phyloP scores from a whole-genome alignment of 768 basidiomycete genomes.

The Termitomyces sp. region DNA sequence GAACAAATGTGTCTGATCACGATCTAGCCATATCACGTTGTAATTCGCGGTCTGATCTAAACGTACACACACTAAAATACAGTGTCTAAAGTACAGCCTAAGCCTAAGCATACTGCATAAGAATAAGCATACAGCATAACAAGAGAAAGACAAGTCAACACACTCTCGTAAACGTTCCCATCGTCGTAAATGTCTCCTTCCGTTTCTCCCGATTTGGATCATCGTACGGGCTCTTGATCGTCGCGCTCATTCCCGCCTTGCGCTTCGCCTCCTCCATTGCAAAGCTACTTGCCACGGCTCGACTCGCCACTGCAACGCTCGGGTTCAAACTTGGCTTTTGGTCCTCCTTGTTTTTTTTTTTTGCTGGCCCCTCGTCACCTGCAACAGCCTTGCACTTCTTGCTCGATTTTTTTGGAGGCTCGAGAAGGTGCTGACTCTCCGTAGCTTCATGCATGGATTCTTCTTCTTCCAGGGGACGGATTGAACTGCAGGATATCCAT shows the following conservation, averaged over 20 bases:
- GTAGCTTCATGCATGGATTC: constrained; percentile 49
- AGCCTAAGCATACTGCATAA: constrained; percentile 9
- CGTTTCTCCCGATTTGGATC: constrained; percentile 43
- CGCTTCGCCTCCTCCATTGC: constrained; percentile 80
- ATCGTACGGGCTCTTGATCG: constrained; percentile 77
- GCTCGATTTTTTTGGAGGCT: constrained; percentile 41
- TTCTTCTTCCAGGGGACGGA: constrained; percentile 62
- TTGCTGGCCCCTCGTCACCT: constrained; percentile 31
- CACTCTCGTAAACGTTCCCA: constrained; percentile 88
- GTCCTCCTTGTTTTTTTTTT: constrained; percentile 40
- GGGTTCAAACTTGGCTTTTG: constrained; percentile 43
- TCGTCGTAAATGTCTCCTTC: constrained; percentile 90
- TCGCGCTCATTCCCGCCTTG: constrained; percentile 79
- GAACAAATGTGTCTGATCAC: constrained; percentile 54
- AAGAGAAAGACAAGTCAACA: constrained; percentile 22
- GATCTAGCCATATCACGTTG: constrained; percentile 38
- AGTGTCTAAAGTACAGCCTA: constrained; percentile 1
- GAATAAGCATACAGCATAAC: neutral
- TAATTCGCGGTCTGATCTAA: neutral
- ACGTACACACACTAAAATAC: constrained; percentile 2
- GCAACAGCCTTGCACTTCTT: constrained; percentile 48
- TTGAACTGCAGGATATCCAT: constrained; percentile 63
- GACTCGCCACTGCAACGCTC: constrained; percentile 48
- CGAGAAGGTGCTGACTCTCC: constrained; percentile 49
- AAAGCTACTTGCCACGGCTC: constrained; percentile 64